Evolutionary conservation across 306 rosid genomes (phyloP).

Genomic region (Citrullus colocynthis): DNA sequence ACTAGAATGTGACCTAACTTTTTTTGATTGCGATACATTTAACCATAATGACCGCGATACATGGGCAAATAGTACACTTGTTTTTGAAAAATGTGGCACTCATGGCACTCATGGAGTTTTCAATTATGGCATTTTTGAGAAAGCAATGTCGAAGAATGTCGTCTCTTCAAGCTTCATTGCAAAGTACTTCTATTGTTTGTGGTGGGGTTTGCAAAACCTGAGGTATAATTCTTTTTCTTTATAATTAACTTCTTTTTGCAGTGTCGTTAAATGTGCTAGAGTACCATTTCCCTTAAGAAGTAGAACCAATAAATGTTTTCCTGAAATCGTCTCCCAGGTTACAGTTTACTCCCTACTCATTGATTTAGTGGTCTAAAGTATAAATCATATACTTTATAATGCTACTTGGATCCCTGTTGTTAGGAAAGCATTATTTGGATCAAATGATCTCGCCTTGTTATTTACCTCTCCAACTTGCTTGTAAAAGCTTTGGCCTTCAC

Average conservation of each 20-base stretch:
- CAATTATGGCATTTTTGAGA: slow-evolving; percentile 58
- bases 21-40: slow-evolving; percentile 53
- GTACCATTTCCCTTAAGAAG: not conserved
- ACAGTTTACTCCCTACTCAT: not conserved
- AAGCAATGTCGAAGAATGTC: slow-evolving; percentile 48
- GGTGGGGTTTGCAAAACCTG: slow-evolving; percentile 98
- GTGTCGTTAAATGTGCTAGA: not conserved
- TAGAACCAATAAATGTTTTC: not conserved
- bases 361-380: not conserved
- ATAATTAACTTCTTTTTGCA: not conserved
- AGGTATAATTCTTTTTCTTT: slow-evolving; percentile 40
- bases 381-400: not conserved
- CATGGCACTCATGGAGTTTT: slow-evolving; percentile 34
- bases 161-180: slow-evolving; percentile 49
- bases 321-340: not conserved
- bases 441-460: not conserved
- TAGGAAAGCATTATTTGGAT: not conserved
- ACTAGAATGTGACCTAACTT: slow-evolving; percentile 24
- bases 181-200: slow-evolving; percentile 79
- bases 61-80: slow-evolving; percentile 51
- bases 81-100: slow-evolving; percentile 56
- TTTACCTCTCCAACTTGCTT: not conserved
- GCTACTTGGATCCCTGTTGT: not conserved
- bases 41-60: slow-evolving; percentile 6
- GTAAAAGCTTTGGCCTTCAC: not conserved